phyloP scores from a whole-genome alignment of 768 basidiomycete genomes.

The Tylopilus intermedius region DNA sequence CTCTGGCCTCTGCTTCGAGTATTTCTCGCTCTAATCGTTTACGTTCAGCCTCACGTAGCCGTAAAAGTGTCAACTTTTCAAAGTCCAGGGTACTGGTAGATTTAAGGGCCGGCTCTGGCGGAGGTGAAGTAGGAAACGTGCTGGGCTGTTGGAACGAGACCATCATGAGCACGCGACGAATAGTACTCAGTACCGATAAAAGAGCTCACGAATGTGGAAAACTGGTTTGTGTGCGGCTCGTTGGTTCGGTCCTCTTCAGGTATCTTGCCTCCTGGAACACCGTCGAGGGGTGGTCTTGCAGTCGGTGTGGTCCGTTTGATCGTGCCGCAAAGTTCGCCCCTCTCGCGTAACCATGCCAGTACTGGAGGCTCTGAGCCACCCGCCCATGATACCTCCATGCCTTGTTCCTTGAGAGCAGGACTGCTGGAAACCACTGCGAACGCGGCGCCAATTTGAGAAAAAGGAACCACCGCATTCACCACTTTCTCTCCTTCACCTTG shows the following conservation, averaged over 20 bases:
- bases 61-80: conserved; percentile 74
- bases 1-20: conserved; percentile 57
- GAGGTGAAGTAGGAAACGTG: conserved; percentile 18
- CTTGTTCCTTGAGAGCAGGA: conserved; percentile 48
- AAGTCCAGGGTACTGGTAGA: conserved; percentile 55
- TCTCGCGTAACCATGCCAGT: conserved; percentile 66
- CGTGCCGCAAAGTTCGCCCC: conserved; percentile 51
- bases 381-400: conserved; percentile 70
- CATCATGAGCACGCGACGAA: conserved; percentile 4
- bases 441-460: conserved; percentile 70
- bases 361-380: conserved; percentile 67
- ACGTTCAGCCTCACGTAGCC: conserved; percentile 76
- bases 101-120: conserved; percentile 18
- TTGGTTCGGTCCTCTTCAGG: neutral
- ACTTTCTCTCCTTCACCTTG: conserved; percentile 34
- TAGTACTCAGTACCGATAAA: neutral
- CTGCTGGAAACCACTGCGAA: conserved; percentile 69
- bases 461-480: conserved; percentile 70
- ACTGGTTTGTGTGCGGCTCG: conserved; percentile 28
- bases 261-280: neutral
- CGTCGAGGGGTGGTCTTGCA: conserved; percentile 23
- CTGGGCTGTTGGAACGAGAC: conserved; percentile 15
- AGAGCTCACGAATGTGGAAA: conserved; percentile 38
- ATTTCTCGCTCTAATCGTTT: conserved; percentile 75
- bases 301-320: conserved; percentile 8